Percentiles rank a stretch among this genome's conserved stretches.
These are phyloP conservation scores for Cenchrus purpureus DNA, from an alignment of 176 grass and related monocot species.

Conservation along the genomic window DNA sequence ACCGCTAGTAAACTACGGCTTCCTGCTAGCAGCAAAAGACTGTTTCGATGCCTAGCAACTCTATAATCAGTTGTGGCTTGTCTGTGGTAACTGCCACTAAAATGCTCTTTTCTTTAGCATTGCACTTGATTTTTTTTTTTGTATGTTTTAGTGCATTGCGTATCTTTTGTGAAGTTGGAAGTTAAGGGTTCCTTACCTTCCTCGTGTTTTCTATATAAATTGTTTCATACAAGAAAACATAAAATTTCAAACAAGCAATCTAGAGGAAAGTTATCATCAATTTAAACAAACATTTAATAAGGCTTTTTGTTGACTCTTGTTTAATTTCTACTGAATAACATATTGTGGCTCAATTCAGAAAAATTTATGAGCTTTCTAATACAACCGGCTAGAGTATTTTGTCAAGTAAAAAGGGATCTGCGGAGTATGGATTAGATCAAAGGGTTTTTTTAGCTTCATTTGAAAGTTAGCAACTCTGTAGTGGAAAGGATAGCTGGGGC, in stretches of 20 bases:
- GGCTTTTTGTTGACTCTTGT: not conserved
- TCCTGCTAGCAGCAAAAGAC: not conserved
- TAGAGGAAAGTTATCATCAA: not conserved
- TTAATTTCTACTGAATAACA: not conserved
- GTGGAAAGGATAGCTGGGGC: not conserved
- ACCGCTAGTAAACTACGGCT: not conserved
- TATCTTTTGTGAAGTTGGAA: not conserved
- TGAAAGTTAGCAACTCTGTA: not conserved
- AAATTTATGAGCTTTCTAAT: not conserved
- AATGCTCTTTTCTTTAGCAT: constrained; percentile 9
- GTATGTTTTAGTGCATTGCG: not conserved
- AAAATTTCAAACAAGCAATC: not conserved
- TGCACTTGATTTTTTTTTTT: not conserved
- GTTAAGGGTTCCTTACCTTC: not conserved
- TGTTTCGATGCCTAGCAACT: not conserved
- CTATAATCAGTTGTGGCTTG: not conserved
- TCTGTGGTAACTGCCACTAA: not conserved
- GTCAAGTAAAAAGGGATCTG: not conserved
- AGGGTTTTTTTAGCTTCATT: not conserved
- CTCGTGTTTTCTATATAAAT: not conserved
- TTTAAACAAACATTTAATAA: not conserved
- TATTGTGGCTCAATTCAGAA: not conserved
- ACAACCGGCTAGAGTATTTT: not conserved
- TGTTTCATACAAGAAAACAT: not conserved
- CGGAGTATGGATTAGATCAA: not conserved